Conservation (phyloP, 371 early-diverging fungal genomes). For the Apophysomyces trapeziformis region DNA sequence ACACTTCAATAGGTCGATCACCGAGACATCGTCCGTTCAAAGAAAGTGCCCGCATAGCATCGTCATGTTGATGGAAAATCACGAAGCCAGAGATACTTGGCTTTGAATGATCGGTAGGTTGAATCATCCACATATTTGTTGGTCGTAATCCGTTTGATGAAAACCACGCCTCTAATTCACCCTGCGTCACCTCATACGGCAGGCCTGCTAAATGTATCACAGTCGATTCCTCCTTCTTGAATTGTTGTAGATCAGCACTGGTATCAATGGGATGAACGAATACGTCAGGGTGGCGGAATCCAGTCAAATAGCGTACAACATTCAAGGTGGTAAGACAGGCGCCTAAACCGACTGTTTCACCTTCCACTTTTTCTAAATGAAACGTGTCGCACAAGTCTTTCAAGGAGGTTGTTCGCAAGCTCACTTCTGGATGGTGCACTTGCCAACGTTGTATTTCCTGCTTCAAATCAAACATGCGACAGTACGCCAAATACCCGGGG, state of each 20-base stretch:
- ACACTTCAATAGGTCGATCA: conserved; percentile 69
- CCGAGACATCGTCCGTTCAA: conserved; percentile 73
- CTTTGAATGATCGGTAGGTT: conserved; percentile 49
- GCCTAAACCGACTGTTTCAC: conserved; percentile 64
- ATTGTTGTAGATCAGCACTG: conserved; percentile 64
- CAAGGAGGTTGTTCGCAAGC: conserved; percentile 59
- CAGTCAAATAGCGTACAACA: conserved; percentile 58
- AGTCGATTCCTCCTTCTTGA: conserved; percentile 68
- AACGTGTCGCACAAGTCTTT: conserved; percentile 68
- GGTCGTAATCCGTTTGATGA: conserved; percentile 62
- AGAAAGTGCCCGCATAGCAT: conserved; percentile 65
- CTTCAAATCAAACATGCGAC: conserved; percentile 76
- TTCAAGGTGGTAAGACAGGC: conserved; percentile 66
- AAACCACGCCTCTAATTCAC: conserved; percentile 72
- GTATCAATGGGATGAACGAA: conserved; percentile 74
- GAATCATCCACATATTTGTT: conserved; percentile 59
- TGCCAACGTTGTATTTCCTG: conserved; percentile 72
- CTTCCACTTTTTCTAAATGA: conserved; percentile 47
- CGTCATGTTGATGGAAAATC: conserved; percentile 59
- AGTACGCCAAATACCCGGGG: conserved; percentile 60
- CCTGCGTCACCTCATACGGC: conserved; percentile 66
- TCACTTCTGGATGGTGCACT: conserved; percentile 66
- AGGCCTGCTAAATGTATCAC: conserved; percentile 69
- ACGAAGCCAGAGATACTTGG: conserved; percentile 67
- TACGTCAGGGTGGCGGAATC: conserved; percentile 60